Base-by-base conservation (phyloP, 441 rosid genomes). In the Pelargonium cotyledonis region DNA sequence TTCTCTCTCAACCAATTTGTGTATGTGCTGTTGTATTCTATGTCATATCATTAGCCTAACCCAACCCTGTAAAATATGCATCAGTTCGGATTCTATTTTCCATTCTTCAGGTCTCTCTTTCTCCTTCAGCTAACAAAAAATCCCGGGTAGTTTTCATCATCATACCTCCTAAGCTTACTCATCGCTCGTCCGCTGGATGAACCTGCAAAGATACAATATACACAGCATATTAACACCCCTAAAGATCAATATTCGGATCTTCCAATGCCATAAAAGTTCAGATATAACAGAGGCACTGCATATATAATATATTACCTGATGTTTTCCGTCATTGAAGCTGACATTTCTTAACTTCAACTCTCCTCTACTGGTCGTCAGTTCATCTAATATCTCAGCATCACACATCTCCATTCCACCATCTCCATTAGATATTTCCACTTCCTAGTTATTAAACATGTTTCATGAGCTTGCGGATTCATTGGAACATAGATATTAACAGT, bases 171-270 rank as follows among this genome's bases (percentile, higher is more conserved):
- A 23, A 0, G 26, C 26, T 23, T n/a, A 14, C 57, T 61, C 7
- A 29, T 23, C 16, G 21, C 12, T 31, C 76, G 43, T n/a, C 26
- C 18, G 19, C 29, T 8, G 81, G 80, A 60, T 68, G 55, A 67
- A 74, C 69, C 82, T 78, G 71, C 35, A 67, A 44, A 1, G 14
- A 47, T 8, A 29, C 57, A 38, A 1, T 49, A 41, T 49, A 23
- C 23, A 67, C 15, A 26, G 8, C 26, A 1, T 9, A 57, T 2
- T 41, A 19, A 35, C 49, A 60, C 63, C 18, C 9, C 19, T 10
- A 12, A 49, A 38, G 21, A 9, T 3, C 2, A 19, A n/a, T n/a
- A n/a, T n/a, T n/a, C n/a, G n/a, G n/a, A n/a, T n/a, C n/a, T n/a
- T n/a, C n/a, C n/a, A n/a, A n/a, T n/a, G n/a, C n/a, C n/a, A n/a